Percentiles rank a stretch among this genome's conserved stretches.
Conservation (phyloP, 768 basidiomycete species). For the Boletales sp. region DNA sequence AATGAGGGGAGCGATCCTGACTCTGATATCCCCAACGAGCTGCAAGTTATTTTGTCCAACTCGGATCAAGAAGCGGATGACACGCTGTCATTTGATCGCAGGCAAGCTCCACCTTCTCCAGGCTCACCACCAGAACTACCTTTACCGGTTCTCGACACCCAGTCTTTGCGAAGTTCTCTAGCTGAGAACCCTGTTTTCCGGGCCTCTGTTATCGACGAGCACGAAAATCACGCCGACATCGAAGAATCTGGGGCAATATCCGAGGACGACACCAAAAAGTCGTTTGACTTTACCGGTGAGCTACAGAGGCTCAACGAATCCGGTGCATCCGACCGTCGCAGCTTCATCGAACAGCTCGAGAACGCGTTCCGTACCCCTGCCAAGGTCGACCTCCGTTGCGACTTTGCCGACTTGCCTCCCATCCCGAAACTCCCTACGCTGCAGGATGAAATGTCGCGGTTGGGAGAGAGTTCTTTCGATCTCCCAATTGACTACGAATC, state of each 20-base stretch:
- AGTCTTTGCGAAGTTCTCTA: constrained; percentile 7
- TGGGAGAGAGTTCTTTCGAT: constrained; percentile 20
- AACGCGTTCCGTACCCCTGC: constrained; percentile 76
- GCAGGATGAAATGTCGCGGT: constrained; percentile 25
- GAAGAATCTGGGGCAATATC: constrained; percentile 43
- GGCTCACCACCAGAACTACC: constrained; percentile 42
- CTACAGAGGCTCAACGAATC: constrained; percentile 65
- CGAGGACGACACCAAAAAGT: constrained; percentile 70
- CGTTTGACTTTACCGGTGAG: constrained; percentile 84
- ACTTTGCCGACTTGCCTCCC: constrained; percentile 47
- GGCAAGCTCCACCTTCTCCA: constrained; percentile 30
- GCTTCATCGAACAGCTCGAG: constrained; percentile 82
- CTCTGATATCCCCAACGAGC: constrained; percentile 79
- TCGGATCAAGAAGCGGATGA: constrained; percentile 40
- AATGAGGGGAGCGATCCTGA: constrained; percentile 60
- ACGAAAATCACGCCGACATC: constrained; percentile 36
- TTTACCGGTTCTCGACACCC: constrained; percentile 28
- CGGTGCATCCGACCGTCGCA: constrained; percentile 61
- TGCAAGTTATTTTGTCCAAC: constrained; percentile 57
- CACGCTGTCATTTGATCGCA: constrained; percentile 32
- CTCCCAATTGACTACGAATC: constrained; percentile 16
- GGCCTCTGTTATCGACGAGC: constrained; percentile 44
- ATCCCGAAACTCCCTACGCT: constrained; percentile 47
- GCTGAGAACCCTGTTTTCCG: constrained; percentile 39
- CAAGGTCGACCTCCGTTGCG: constrained; percentile 55